phyloP scores from a whole-genome alignment of 352 stramenopile species.

The Pythium apleroticum region DNA sequence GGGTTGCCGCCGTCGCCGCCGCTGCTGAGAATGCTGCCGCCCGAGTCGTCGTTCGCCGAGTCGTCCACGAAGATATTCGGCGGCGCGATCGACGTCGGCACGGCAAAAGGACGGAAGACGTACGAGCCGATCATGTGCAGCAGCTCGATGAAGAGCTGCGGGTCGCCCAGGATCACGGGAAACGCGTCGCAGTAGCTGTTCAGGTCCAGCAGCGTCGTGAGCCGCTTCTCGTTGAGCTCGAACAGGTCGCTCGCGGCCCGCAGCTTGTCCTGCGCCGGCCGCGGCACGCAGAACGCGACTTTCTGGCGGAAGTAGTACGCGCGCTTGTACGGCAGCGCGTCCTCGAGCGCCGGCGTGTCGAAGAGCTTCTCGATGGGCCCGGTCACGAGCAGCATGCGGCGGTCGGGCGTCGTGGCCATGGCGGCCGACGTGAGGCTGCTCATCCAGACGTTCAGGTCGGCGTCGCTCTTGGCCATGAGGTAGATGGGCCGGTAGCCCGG shows the following conservation, averaged over 20 bases:
- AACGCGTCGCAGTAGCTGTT: constrained; percentile 87
- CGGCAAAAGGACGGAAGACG: constrained; percentile 79
- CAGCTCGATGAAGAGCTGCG: constrained; percentile 79
- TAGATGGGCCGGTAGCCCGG: constrained; percentile 82
- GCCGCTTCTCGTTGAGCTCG: constrained; percentile 79
- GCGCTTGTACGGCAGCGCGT: constrained; percentile 79
- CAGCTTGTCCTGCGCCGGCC: constrained; percentile 43
- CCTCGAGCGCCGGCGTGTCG: constrained; percentile 75
- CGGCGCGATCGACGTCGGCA: constrained; percentile 47
- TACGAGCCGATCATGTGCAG: constrained; percentile 79
- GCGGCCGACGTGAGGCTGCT: constrained; percentile 79
- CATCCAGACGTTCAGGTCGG: constrained; percentile 84
- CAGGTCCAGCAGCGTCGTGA: constrained; percentile 81
- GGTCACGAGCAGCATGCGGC: constrained; percentile 63
- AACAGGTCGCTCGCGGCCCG: constrained; percentile 65
- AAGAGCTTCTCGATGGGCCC: constrained; percentile 67
- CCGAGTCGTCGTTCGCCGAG: constrained; percentile 52
- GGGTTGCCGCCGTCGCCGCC: constrained; percentile 56
- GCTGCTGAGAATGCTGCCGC: constrained; percentile 6
- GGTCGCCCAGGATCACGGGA: constrained; percentile 77
- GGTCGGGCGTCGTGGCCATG: constrained; percentile 69
- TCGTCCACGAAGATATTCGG: constrained; percentile 86
- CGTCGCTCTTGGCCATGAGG: constrained; percentile 84
- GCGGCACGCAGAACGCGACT: constrained; percentile 75
- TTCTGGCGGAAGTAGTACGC: constrained; percentile 87